These are phyloP conservation scores for Umbelopsis ramanniana DNA, from an alignment of 192 early-diverging fungal genomes.

Conservation along the genomic window DNA sequence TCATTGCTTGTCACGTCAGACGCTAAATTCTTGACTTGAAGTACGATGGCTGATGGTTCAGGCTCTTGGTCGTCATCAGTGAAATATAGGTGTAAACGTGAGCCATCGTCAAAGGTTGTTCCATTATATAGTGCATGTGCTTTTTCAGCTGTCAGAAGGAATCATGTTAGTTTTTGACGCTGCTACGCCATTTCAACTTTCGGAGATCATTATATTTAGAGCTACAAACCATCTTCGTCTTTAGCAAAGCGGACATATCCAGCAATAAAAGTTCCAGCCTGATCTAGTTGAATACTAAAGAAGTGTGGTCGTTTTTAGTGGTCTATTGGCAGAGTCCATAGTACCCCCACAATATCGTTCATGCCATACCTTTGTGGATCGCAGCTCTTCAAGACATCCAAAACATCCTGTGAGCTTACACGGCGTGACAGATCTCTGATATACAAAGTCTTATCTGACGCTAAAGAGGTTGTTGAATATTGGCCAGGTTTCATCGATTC, in stretches of 20 bases:
- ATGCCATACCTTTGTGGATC: constrained; percentile 5
- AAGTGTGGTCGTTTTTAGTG: background rate
- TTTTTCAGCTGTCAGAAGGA: constrained; percentile 29
- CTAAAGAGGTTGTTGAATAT: background rate
- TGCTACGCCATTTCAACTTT: background rate
- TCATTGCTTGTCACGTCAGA: background rate
- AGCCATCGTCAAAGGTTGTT: constrained; percentile 6
- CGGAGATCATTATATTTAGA: background rate
- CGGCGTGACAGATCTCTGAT: constrained; percentile 6
- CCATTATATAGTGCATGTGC: constrained; percentile 37
- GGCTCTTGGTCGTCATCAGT: constrained; percentile 25
- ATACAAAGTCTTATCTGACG: constrained; percentile 14
- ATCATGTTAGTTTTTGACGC: background rate
- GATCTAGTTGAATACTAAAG: background rate
- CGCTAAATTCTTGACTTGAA: constrained; percentile 33
- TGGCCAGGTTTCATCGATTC: constrained; percentile 14
- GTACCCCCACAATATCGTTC: background rate
- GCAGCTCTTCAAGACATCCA: background rate
- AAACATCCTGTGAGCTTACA: background rate
- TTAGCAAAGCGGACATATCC: background rate
- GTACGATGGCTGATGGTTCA: constrained; percentile 16
- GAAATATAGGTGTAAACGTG: constrained; percentile 24
- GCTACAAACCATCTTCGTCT: constrained; percentile 8
- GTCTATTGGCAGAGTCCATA: background rate
- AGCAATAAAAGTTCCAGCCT: background rate